Base-by-base conservation (phyloP, 257 asterid genomes). In the Fraxinus americana region DNA sequence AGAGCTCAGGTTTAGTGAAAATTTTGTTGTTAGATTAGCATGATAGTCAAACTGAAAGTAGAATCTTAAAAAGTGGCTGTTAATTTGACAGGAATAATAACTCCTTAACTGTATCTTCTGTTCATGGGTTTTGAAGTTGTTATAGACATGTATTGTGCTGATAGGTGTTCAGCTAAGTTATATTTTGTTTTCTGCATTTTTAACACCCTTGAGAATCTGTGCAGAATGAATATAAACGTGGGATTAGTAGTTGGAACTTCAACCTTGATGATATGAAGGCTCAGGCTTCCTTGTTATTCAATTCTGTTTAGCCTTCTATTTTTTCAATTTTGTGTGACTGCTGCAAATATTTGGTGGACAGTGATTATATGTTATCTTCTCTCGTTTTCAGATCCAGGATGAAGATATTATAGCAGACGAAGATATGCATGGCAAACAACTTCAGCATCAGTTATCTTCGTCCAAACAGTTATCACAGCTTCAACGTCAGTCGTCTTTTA, bases 141-240 rank as follows among this genome's bases (percentile, higher is more conserved):
- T 43, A 43, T 43, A 3, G 52, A 43, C 52, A 43, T 43, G 17
- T 43, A 43, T 12, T 12, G 52, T 12, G 5, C 17, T 43, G 17
- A 43, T 11, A 43, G 52, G 52, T 12, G 17, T 43, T 50, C 30
- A 13, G 68, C 59, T 69, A 10, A 36, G 77, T 75, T 67, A 67
- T 70, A 70, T 63, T 76, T 65, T 79, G 57, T 78, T 70, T 67
- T 75, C 27, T 77, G 39, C 35, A 34, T 78, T 77, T 30, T 71
- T 81, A 70, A 68, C 70, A 70, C 52, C 74, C 43, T 35, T 76
- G 34, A 77, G 21, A 77, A 50, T 80, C 73, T 77, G 72, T 73
- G 66, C 92, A 90, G 97, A 89, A 84, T 69, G 94, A 92, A 82
- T 92, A 92, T 84, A 91, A 92, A 78, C 91, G 97, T 9, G 97